Percentiles rank a stretch among this genome's conserved stretches.
Evolutionary conservation across 2,329 filamentous ascomycete genomes (phyloP).

Genomic region (Penicillium brasilianum): DNA sequence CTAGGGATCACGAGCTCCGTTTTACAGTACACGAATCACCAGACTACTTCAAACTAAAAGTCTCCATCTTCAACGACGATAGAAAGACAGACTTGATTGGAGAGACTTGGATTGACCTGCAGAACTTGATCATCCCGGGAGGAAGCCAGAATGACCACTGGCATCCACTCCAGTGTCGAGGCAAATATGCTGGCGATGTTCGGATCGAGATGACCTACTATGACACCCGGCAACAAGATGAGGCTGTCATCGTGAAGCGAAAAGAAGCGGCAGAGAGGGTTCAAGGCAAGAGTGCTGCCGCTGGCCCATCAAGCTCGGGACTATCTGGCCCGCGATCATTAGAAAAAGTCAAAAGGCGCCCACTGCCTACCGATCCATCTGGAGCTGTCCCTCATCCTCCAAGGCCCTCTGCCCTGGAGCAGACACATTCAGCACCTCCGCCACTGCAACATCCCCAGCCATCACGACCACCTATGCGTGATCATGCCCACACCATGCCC

Average conservation of each 20-base stretch:
- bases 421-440: conserved; percentile 26
- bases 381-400: conserved; percentile 52
- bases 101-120: conserved; percentile 86
- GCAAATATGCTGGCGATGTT: conserved; percentile 95
- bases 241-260: conserved; percentile 62
- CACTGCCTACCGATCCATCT: conserved; percentile 79
- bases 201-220: conserved; percentile 96
- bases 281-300: conserved; percentile 34
- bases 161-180: conserved; percentile 84
- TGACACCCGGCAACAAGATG: conserved; percentile 85
- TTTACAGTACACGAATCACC: conserved; percentile 95
- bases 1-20: conserved; percentile 94
- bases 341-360: conserved; percentile 77
- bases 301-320: conserved; percentile 29
- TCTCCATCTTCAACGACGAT: conserved; percentile 97
- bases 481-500: conserved; percentile 38
- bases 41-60: conserved; percentile 93
- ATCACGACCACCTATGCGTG: conserved; percentile 30
- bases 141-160: conserved; percentile 94
- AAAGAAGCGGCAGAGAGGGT: conserved; percentile 48
- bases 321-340: conserved; percentile 57
- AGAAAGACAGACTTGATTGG: conserved; percentile 97
- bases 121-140: conserved; percentile 77
- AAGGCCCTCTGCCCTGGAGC: conserved; percentile 35
- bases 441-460: conserved; percentile 30